Evolutionary conservation across 176 grass and related monocot genomes (phyloP).

Genomic region (Phoenix dactylifera): DNA sequence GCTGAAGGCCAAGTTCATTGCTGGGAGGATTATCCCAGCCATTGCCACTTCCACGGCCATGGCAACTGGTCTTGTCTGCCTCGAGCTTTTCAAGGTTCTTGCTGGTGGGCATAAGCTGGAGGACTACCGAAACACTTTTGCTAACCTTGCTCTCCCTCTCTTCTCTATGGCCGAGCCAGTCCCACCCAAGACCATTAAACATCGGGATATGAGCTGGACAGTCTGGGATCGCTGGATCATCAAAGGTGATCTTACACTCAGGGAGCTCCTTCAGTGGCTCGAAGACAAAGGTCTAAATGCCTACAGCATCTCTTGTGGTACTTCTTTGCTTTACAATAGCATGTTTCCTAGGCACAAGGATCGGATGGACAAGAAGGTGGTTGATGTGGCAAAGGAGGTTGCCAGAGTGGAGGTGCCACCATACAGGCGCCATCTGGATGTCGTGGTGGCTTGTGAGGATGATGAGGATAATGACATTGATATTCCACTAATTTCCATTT

Average conservation of each 20-base stretch:
- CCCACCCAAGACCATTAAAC: constrained; percentile 61
- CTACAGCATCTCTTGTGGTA: constrained; percentile 77
- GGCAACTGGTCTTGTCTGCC: constrained; percentile 77
- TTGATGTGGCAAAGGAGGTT: constrained; percentile 55
- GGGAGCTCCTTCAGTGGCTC: constrained; percentile 73
- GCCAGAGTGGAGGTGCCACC: constrained; percentile 69
- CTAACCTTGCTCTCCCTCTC: constrained; percentile 74
- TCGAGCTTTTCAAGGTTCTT: constrained; percentile 78
- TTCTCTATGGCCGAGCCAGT: constrained; percentile 87
- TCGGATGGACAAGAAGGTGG: constrained; percentile 59
- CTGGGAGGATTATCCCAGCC: constrained; percentile 83
- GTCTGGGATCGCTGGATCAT: constrained; percentile 86
- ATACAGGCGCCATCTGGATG: constrained; percentile 55
- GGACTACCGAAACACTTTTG: constrained; percentile 81
- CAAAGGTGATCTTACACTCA: constrained; percentile 50
- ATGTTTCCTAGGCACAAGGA: constrained; percentile 94
- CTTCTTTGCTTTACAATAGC: constrained; percentile 77
- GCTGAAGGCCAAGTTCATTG: constrained; percentile 90
- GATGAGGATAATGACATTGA: constrained; percentile 82
- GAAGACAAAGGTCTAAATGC: constrained; percentile 64
- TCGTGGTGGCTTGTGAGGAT: constrained; percentile 78
- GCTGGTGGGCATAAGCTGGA: constrained; percentile 55
- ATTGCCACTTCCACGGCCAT: constrained; percentile 76
- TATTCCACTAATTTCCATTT: constrained; percentile 66
- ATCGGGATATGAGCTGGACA: constrained; percentile 62